Evolutionary conservation across 176 grass and related monocot species (phyloP).

Genomic region (Musa troglodytarum): DNA sequence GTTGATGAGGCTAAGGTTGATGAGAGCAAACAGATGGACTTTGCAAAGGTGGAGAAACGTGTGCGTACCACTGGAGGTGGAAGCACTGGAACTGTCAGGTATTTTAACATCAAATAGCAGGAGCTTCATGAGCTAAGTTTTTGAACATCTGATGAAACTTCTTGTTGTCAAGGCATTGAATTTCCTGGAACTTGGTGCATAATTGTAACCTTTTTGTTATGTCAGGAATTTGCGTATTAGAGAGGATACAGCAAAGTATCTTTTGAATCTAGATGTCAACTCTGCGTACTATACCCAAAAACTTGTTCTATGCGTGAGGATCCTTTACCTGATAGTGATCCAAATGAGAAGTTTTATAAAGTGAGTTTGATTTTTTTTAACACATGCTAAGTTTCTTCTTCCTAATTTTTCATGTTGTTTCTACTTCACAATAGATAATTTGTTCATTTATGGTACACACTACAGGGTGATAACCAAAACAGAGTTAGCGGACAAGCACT

Average conservation of each 20-base stretch:
- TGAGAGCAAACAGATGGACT: slow-evolving; percentile 94
- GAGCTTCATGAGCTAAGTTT: too few relatives aligned
- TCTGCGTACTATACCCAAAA: slow-evolving; percentile 95
- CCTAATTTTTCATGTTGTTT: neutral
- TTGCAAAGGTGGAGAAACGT: slow-evolving; percentile 95
- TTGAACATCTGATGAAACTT: neutral
- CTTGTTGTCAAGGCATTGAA: neutral
- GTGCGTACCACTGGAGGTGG: slow-evolving; percentile 93
- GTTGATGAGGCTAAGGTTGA: slow-evolving; percentile 98
- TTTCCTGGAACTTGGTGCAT: neutral
- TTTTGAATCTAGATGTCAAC: slow-evolving; percentile 91
- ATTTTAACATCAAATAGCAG: neutral
- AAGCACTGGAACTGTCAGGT: slow-evolving; percentile 97
- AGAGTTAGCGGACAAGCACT: slow-evolving; percentile 82
- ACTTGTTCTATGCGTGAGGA: slow-evolving; percentile 95
- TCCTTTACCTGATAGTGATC: slow-evolving; percentile 81
- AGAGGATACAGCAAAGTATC: slow-evolving; percentile 92
- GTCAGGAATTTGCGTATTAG: slow-evolving; percentile 91
- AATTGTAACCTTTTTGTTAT: neutral
- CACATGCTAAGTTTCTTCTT: neutral
- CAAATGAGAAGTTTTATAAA: slow-evolving; percentile 95
- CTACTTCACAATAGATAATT: slow-evolving; percentile 3
- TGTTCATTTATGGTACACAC: slow-evolving; percentile 10
- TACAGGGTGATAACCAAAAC: slow-evolving; percentile 95
- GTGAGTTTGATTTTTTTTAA: slow-evolving; percentile 26